Conservation (phyloP, 2,329 filamentous ascomycete species). For the Aspergillus candidus region DNA sequence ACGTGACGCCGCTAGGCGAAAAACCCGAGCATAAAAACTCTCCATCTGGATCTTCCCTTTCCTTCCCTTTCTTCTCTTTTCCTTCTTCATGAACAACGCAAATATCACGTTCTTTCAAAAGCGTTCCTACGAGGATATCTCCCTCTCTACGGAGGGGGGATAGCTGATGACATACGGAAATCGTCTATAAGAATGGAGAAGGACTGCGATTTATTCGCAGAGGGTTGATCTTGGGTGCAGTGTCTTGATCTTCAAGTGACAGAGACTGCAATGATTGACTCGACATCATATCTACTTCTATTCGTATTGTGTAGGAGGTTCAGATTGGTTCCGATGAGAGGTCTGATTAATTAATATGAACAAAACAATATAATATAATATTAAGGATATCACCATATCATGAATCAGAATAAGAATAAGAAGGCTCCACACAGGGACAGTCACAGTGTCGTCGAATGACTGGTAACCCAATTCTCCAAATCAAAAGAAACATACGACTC, state of each 20-base stretch:
- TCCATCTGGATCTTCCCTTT: conserved; percentile 16
- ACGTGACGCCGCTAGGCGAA: neutral
- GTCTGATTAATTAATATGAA: neutral
- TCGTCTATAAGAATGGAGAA: conserved; percentile 54
- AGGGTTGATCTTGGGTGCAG: conserved; percentile 54
- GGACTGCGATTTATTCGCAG: conserved; percentile 28
- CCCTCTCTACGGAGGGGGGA: conserved; percentile 21
- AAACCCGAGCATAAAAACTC: conserved; percentile 8
- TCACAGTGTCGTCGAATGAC: neutral
- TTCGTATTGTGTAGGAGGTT: conserved; percentile 2
- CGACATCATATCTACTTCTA: conserved; percentile 39
- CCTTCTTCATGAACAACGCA: conserved; percentile 52
- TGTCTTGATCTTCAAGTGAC: conserved; percentile 45
- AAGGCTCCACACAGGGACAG: too few relatives aligned
- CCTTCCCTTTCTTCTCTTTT: conserved; percentile 29
- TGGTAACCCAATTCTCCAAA: conserved; percentile 3
- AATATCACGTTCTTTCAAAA: conserved; percentile 52
- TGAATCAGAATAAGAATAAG: too few relatives aligned
- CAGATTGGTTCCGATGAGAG: neutral
- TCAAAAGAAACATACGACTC: conserved; percentile 1
- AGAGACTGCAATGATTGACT: conserved; percentile 56
- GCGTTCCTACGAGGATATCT: conserved; percentile 50
- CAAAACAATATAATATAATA: neutral
- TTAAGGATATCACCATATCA: neutral
- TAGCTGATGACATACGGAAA: conserved; percentile 52